Evolutionary conservation across 2,329 filamentous ascomycete genomes (phyloP), one percentile per base, ranked within the genome.

Genomic region (Cordyceps pruinosa): DNA sequence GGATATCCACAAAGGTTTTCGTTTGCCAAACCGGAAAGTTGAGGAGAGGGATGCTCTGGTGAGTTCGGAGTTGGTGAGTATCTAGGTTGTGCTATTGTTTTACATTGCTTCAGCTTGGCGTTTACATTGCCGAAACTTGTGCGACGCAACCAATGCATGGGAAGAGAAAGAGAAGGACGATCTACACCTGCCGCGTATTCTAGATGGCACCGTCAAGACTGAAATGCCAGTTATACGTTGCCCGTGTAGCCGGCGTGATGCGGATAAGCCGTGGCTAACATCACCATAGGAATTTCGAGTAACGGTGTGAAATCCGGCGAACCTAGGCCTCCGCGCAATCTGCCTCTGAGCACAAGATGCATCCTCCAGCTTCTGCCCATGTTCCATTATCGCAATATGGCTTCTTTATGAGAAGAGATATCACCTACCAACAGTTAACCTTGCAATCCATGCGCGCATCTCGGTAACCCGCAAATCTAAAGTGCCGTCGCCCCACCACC

Each of bases 61-160:
- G 34, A 2, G 7, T 10, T 47, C 12, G 28, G 13, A 2, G n/a
- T 21, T 13, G 30, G 12, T 4, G 21, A 30, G 28, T 5, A 46
- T 21, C 7, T 10, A 4, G 26, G 28, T 12, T 13, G 17, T 42
- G 19, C 9, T 41, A 23, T 34, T 28, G 32, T 39, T 46, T 47
- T 37, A 23, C 25, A 21, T 28, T 55, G 32, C 10, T 21, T 37
- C 42, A 21, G 32, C 34, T 55, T 39, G 42, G 23, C 23, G 34
- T 47, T 55, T 55, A 47, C n/a, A n/a, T 55, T 47, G 34, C 52
- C 52, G 52, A 55, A 25, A 12, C 30, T 15, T n/a, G 52, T 55
- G 32, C 25, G 25, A 55, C 23, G 9, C 30, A 13, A 19, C 15
- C 19, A 53, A n/a, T 17, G 15, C n/a, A n/a, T n/a, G n/a, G n/a